phyloP scores from a whole-genome alignment of 2,329 filamentous ascomycete species.

The Peltaster fructicola region DNA sequence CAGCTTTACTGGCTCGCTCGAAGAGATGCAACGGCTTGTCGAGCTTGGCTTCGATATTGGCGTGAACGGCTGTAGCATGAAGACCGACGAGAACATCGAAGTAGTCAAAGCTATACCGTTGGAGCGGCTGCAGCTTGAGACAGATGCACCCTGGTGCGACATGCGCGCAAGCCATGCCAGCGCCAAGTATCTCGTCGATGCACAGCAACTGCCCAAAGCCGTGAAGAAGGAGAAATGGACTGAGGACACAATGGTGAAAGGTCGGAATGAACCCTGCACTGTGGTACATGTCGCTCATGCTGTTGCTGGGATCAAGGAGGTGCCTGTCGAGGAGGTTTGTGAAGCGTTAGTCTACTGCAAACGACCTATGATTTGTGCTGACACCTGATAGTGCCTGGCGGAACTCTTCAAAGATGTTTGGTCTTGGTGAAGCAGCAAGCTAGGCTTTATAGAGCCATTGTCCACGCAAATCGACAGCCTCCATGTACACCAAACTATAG shows the following conservation, averaged over 20 bases:
- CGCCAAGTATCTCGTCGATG: slow-evolving; percentile 51
- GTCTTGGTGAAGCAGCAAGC: slow-evolving; percentile 49
- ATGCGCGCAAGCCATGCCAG: slow-evolving; percentile 79
- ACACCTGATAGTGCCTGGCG: slow-evolving; percentile 43
- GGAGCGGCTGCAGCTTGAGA: slow-evolving; percentile 78
- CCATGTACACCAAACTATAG: no score
- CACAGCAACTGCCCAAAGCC: slow-evolving; percentile 55
- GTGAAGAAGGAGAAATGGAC: slow-evolving; percentile 96
- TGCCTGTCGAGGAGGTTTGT: slow-evolving; percentile 64
- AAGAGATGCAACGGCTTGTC: slow-evolving; percentile 69
- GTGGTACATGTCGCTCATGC: slow-evolving; percentile 80
- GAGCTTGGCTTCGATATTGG: slow-evolving; percentile 73
- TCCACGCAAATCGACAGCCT: no score
- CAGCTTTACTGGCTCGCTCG: slow-evolving; percentile 76
- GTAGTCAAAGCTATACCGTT: slow-evolving; percentile 68
- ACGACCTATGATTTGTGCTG: slow-evolving; percentile 8
- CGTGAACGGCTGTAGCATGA: slow-evolving; percentile 93
- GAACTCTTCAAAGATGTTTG: slow-evolving; percentile 69
- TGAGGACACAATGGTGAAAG: slow-evolving; percentile 78
- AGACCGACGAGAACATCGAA: slow-evolving; percentile 76
- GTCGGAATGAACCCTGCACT: slow-evolving; percentile 78
- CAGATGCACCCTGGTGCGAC: slow-evolving; percentile 94
- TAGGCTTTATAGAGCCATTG: no score
- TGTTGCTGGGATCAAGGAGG: slow-evolving; percentile 68
- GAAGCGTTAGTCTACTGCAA: slow-evolving; percentile 42